Conservation (phyloP, 495 filamentous ascomycete species). For the Hypoxylon cercidicola region DNA sequence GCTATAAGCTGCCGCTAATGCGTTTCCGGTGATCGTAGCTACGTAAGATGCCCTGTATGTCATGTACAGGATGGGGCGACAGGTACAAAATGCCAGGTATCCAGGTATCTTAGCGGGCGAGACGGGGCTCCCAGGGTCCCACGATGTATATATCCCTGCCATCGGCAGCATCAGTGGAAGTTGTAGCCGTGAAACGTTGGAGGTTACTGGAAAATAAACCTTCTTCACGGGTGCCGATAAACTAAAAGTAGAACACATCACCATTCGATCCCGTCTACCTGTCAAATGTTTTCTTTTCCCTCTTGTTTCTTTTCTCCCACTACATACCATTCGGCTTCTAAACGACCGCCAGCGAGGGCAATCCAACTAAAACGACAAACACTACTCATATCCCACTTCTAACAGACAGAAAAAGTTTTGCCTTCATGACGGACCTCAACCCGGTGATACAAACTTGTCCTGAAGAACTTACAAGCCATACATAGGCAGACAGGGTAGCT, state of each 20-base stretch:
- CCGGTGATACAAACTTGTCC: slow-evolving; percentile 4
- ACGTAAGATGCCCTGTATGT: too few species aligned
- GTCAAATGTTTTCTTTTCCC: slow-evolving; percentile 2
- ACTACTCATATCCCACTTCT: neutral
- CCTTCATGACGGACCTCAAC: slow-evolving; percentile 4
- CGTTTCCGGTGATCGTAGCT: slow-evolving; percentile 6
- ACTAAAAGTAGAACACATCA: slow-evolving; percentile 34
- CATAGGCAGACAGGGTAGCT: too few species aligned
- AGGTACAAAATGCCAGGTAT: too few species aligned
- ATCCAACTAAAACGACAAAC: neutral
- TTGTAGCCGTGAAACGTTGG: slow-evolving; percentile 33
- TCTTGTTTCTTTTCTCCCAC: slow-evolving; percentile 22
- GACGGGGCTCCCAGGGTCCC: too few species aligned
- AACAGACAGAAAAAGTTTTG: slow-evolving; percentile 9
- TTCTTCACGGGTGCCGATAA: slow-evolving; percentile 23
- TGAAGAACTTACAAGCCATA: slow-evolving; percentile 12
- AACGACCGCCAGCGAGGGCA: neutral
- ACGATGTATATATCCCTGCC: slow-evolving; percentile 24
- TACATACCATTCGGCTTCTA: slow-evolving; percentile 11
- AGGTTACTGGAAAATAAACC: slow-evolving; percentile 23
- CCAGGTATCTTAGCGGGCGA: too few species aligned
- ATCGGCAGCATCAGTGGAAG: slow-evolving; percentile 11
- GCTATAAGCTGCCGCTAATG: slow-evolving; percentile 28
- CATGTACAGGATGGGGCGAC: slow-evolving; percentile 27
- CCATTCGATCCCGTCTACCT: slow-evolving; percentile 10